phyloP scores from a whole-genome alignment of 1,139 yeast genomes.

The Debaryomyces udenii region DNA sequence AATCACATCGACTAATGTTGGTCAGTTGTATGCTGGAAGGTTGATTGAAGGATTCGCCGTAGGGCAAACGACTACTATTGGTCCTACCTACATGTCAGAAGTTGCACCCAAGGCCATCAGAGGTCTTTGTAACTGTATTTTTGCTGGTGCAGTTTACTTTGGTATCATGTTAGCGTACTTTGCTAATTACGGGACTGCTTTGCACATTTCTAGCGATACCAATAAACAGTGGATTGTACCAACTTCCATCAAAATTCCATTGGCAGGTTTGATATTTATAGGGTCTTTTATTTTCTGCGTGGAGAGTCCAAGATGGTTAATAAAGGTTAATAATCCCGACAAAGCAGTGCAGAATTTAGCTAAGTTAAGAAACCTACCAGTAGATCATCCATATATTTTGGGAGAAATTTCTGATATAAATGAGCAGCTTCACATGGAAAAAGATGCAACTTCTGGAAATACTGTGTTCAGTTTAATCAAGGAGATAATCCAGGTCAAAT shows the following conservation, averaged over 20 bases:
- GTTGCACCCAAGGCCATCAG: constrained; percentile 56
- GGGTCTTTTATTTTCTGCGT: constrained; percentile 39
- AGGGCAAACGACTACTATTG: constrained; percentile 60
- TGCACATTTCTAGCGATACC: constrained; percentile 32
- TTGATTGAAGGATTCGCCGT: constrained; percentile 57
- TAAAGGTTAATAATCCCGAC: constrained; percentile 40
- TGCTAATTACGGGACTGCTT: constrained; percentile 45
- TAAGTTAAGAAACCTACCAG: constrained; percentile 51
- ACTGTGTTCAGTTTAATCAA: constrained; percentile 29
- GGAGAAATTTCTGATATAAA: constrained; percentile 57
- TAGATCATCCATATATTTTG: constrained; percentile 52
- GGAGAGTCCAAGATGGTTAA: constrained; percentile 52
- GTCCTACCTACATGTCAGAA: constrained; percentile 58
- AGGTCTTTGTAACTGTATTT: constrained; percentile 53
- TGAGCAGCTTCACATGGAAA: constrained; percentile 45
- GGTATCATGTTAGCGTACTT: constrained; percentile 58
- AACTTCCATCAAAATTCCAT: constrained; percentile 39
- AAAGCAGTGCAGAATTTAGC: constrained; percentile 40
- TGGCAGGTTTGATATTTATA: constrained; percentile 46
- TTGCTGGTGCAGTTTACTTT: constrained; percentile 58
- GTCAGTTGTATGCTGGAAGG: constrained; percentile 58
- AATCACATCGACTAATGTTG: constrained; percentile 44
- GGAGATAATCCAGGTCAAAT: constrained; percentile 38
- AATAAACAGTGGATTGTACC: constrained; percentile 44
- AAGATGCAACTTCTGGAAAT: constrained; percentile 34